A percentile compares a stretch with the other conserved stretches of the same genome.
Conservation (phyloP, 306 rosid species). For the Calophaca sinica region DNA sequence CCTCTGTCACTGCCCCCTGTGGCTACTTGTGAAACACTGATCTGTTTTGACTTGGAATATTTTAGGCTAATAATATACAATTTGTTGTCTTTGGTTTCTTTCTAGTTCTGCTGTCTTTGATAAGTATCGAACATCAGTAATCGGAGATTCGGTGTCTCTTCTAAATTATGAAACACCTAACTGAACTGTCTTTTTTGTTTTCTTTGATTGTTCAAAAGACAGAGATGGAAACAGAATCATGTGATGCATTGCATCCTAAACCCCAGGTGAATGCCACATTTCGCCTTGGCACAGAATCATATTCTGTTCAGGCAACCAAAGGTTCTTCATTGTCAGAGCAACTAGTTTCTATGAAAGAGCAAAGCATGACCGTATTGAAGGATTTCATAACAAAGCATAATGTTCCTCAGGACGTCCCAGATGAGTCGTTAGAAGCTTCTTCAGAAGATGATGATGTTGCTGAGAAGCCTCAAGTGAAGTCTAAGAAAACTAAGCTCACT, state of each 20-base stretch:
- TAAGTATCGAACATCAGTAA: not conserved
- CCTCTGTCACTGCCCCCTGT: not conserved
- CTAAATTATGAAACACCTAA: constrained; percentile 22
- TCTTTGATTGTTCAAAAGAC: constrained; percentile 27
- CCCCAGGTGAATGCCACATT: constrained; percentile 62
- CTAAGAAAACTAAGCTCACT: constrained; percentile 76
- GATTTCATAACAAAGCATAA: constrained; percentile 85
- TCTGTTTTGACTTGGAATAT: not conserved
- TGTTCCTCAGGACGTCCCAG: constrained; percentile 83
- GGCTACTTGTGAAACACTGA: not conserved
- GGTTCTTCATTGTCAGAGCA: constrained; percentile 69
- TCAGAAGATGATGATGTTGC: constrained; percentile 67
- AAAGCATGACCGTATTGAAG: constrained; percentile 78
- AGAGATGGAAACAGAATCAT: constrained; percentile 60
- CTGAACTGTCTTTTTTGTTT: not conserved
- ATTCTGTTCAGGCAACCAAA: constrained; percentile 50
- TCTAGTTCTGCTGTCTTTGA: constrained; percentile 22
- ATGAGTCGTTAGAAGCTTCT: constrained; percentile 69
- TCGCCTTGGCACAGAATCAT: constrained; percentile 67
- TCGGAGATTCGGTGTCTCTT: not conserved
- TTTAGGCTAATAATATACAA: not conserved
- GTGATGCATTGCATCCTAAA: constrained; percentile 46
- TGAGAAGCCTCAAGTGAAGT: constrained; percentile 60
- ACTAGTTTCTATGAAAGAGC: constrained; percentile 71
- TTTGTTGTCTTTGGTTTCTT: constrained; percentile 13